phyloP scores from a whole-genome alignment of 192 early-diverging fungal species.

The Mortierella hygrophila region DNA sequence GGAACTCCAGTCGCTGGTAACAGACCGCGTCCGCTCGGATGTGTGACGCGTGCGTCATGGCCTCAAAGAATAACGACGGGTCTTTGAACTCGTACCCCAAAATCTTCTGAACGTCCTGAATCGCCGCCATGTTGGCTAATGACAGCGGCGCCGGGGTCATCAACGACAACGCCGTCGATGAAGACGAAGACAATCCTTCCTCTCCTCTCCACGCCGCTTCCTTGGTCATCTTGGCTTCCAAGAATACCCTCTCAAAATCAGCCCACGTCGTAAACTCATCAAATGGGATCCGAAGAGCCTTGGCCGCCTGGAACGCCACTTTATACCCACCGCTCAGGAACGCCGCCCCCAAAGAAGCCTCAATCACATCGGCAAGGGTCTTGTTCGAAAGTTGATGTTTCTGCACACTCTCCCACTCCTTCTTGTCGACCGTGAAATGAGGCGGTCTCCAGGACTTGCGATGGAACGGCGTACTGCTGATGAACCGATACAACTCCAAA shows the following conservation, averaged over 20 bases:
- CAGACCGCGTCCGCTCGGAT: constrained; percentile 65
- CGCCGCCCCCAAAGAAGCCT: constrained; percentile 85
- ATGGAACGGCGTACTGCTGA: constrained; percentile 75
- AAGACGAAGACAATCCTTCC: background rate
- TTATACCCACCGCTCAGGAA: constrained; percentile 69
- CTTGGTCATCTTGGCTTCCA: background rate
- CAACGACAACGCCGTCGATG: background rate
- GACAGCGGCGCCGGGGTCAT: background rate
- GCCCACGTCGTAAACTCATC: constrained; percentile 65
- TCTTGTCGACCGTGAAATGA: constrained; percentile 55
- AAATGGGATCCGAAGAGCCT: constrained; percentile 68
- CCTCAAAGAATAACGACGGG: constrained; percentile 76
- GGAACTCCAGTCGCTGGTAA: constrained; percentile 93
- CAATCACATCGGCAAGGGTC: constrained; percentile 87
- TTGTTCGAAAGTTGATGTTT: constrained; percentile 82
- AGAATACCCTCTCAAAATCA: constrained; percentile 59
- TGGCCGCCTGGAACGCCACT: constrained; percentile 66
- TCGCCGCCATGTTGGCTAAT: background rate
- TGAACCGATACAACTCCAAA: constrained; percentile 68
- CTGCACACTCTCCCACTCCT: constrained; percentile 31
- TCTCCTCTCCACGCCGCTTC: background rate
- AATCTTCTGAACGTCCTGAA: constrained; percentile 49
- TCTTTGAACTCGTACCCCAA: constrained; percentile 80
- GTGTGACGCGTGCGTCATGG: constrained; percentile 87
- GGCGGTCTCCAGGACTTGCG: constrained; percentile 68